Evolutionary conservation across 2,329 filamentous ascomycete genomes (phyloP), one percentile per base, ranked within the genome.

Genomic region (Aspergillus jensenii): DNA sequence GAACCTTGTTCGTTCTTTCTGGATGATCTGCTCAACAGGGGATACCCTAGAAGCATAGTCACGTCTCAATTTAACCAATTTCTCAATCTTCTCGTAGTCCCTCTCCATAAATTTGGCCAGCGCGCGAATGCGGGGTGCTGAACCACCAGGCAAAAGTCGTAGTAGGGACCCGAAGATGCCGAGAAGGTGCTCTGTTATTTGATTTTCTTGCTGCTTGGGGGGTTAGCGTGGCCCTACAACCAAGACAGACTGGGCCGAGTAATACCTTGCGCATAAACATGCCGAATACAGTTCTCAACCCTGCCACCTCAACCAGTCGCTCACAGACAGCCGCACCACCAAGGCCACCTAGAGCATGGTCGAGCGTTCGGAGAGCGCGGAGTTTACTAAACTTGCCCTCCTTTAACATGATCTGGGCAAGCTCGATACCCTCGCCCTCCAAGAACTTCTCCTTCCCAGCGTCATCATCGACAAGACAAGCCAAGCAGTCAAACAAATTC

Each of bases 81-180:
- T 90, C 6, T 71, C 78, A 39, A 91, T 85, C 79, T 98, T 98
- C 65, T 84, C 91, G 71, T 96, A 96, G 63, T 96, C 87, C 71
- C 91, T 96, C 74, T 99, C 95, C 17, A 96, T 89, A 68, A 98
- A 98, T 70, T 99, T 99, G 48, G 93, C 93, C 4, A 98, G 82
- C 1, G 89, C 84, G 4, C 95, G 86, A 65, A 98, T 96, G 6
- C 95, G 85, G 33, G 87, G 82, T 0, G 90, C 81, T 1, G 90
- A 92, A 33, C 91, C 86, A 15, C 87, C 90, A 0, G 93, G 92
- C 1, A 99, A 76, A 4, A 88, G 82, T 23, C 92, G 87, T 1
- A 99, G 81, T 71, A 99, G 83, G 0, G 90, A 90, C 1, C 90
- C 85, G 62, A 98, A 92, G 9, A 98, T 89, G 8, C 90, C 88